These are phyloP conservation scores for Bretschneidera sinensis DNA, from an alignment of 345 rosid genomes.

Conservation along the genomic window DNA sequence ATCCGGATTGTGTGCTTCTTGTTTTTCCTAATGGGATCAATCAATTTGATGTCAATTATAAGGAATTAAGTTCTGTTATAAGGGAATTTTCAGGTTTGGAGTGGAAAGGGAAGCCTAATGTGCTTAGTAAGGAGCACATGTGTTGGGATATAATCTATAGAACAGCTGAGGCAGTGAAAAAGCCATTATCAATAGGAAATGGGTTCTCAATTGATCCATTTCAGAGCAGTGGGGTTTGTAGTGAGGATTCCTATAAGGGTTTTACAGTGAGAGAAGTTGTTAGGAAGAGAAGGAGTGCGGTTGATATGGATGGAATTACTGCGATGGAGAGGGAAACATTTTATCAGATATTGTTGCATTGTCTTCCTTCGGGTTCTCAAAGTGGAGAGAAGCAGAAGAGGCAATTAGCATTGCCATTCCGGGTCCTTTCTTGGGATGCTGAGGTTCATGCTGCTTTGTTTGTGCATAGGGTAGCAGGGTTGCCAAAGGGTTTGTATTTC, in stretches of 20 bases:
- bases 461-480: conserved; percentile 69
- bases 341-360: conserved; percentile 82
- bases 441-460: conserved; percentile 84
- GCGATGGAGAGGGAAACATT: conserved; percentile 52
- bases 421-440: conserved; percentile 82
- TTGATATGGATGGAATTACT: conserved; percentile 77
- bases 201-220: conserved; percentile 34
- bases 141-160: conserved; percentile 75
- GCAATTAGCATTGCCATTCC: conserved; percentile 65
- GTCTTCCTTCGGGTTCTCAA: conserved; percentile 68
- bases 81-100: conserved; percentile 38
- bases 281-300: conserved; percentile 90
- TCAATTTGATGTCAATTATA: conserved; percentile 41
- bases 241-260: conserved; percentile 44
- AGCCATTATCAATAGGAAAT: conserved; percentile 35
- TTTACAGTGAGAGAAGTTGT: conserved; percentile 48
- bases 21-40: conserved; percentile 53
- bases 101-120: conserved; percentile 69
- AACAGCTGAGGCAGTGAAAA: conserved; percentile 70
- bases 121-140: conserved; percentile 67
- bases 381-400: conserved; percentile 45
- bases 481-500: conserved; percentile 76
- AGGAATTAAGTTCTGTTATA: conserved; percentile 35
- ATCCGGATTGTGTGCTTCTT: conserved; percentile 77
- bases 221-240: conserved; percentile 39